Evolutionary conservation across 192 early-diverging fungal species (phyloP).

Genomic region (Backusella australiensis): DNA sequence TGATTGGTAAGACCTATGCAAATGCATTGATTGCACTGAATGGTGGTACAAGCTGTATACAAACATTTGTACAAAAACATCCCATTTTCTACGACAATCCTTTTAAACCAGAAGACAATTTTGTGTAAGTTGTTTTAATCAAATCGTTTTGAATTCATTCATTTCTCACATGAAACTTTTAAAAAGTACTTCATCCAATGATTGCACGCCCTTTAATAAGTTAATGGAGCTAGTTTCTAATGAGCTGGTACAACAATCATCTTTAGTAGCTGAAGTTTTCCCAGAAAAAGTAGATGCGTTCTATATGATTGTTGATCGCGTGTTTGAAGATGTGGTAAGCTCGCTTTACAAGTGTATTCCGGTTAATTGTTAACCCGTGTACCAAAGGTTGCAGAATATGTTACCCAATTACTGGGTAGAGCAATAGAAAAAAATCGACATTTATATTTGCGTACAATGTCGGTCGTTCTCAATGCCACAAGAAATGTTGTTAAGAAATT

Average conservation of each 20-base stretch:
- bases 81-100: slow-evolving; percentile 84
- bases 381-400: slow-evolving; percentile 66
- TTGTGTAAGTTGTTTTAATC: slow-evolving; percentile 39
- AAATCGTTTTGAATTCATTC: background rate
- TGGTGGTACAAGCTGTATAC: slow-evolving; percentile 67
- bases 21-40: slow-evolving; percentile 64
- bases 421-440: slow-evolving; percentile 58
- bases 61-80: slow-evolving; percentile 82
- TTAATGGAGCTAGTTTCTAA: slow-evolving; percentile 71
- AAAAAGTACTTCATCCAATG: slow-evolving; percentile 16
- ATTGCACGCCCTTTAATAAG: slow-evolving; percentile 43
- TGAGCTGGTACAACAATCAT: slow-evolving; percentile 62
- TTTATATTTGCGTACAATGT: slow-evolving; percentile 69
- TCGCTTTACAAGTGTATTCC: background rate
- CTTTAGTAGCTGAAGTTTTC: slow-evolving; percentile 67
- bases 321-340: slow-evolving; percentile 76
- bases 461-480: slow-evolving; percentile 56
- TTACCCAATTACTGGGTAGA: slow-evolving; percentile 56
- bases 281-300: slow-evolving; percentile 65
- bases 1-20: slow-evolving; percentile 53
- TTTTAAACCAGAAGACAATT: slow-evolving; percentile 50
- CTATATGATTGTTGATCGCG: slow-evolving; percentile 68
- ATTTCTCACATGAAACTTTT: background rate
- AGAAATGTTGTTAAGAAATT: slow-evolving; percentile 50
- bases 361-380: background rate